A percentile compares a stretch with the other conserved stretches of the same genome.
Conservation (phyloP, 345 rosid species). For the Arabidopsis suecica region DNA sequence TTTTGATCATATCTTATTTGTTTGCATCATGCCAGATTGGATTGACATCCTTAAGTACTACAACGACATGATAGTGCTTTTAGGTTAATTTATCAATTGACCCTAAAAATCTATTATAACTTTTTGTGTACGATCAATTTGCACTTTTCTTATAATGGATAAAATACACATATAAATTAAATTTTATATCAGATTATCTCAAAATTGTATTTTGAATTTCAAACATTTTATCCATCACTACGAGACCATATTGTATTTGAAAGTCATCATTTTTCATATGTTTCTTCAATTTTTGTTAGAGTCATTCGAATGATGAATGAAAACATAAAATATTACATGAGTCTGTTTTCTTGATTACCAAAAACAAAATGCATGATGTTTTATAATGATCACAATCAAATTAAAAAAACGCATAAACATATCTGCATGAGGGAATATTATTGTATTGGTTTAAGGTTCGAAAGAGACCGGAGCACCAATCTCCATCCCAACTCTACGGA, state of each 20-base stretch:
- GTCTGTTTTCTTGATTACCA: conserved; percentile 59
- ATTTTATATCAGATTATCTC: neutral
- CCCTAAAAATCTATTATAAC: too few species aligned
- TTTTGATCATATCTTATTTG: too few species aligned
- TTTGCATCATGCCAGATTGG: too few species aligned
- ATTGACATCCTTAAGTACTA: too few species aligned
- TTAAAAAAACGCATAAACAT: neutral
- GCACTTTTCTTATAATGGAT: too few species aligned
- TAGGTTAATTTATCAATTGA: too few species aligned
- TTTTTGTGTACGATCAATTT: too few species aligned
- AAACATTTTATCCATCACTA: neutral
- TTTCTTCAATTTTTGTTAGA: neutral
- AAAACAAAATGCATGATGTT: neutral
- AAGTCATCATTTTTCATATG: neutral
- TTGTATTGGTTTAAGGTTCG: neutral
- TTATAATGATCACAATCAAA: neutral
- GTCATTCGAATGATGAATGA: conserved; percentile 41
- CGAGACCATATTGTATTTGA: too few species aligned
- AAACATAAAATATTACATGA: conserved; percentile 79
- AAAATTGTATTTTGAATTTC: neutral
- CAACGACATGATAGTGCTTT: too few species aligned
- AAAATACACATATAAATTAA: neutral
- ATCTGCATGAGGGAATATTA: neutral
- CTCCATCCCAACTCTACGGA: conserved; percentile 13
- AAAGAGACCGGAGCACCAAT: conserved; percentile 9